A percentile compares a stretch with the other conserved stretches of the same genome.
Conservation (phyloP, 2,329 filamentous ascomycete species). For the Calonectria hawksworthii region DNA sequence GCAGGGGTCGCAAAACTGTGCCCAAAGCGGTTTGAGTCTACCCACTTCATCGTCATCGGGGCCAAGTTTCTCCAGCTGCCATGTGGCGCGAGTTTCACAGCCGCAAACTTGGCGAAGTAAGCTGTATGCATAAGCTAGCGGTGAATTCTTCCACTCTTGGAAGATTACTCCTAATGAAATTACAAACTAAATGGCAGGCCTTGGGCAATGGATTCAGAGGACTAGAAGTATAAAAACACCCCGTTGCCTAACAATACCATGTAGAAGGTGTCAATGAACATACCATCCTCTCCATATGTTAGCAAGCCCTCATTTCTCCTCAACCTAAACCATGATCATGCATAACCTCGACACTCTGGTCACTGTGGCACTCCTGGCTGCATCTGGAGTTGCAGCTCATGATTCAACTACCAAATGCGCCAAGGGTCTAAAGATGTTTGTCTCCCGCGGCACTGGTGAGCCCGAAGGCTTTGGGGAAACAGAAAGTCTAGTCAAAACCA, state of each 20-base stretch:
- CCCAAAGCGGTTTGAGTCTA: neutral
- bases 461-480: neutral
- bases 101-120: neutral
- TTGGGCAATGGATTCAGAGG: no score
- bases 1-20: neutral
- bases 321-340: neutral
- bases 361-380: neutral
- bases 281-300: neutral
- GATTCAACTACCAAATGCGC: neutral
- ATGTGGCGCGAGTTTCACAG: neutral
- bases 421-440: neutral
- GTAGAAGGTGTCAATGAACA: neutral
- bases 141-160: neutral
- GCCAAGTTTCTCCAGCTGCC: neutral
- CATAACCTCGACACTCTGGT: neutral
- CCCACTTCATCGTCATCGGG: neutral
- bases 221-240: neutral
- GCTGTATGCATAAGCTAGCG: neutral
- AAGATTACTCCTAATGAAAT: neutral
- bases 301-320: neutral
- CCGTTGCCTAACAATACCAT: neutral
- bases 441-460: neutral
- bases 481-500: neutral
- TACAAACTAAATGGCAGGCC: neutral
- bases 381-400: neutral